phyloP scores from a whole-genome alignment of 306 rosid species.

The Parietaria judaica region DNA sequence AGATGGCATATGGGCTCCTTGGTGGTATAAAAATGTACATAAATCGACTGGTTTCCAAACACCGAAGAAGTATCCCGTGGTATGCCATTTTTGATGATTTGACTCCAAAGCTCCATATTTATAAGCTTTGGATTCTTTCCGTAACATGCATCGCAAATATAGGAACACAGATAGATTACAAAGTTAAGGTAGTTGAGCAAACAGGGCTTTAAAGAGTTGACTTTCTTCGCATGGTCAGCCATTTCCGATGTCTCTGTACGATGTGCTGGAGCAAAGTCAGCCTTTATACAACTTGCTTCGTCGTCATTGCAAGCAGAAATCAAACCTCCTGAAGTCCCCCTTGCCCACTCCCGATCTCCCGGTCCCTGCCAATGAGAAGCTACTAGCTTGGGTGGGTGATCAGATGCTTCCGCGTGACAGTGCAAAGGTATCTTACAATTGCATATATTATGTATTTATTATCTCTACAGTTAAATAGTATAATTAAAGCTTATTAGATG shows the following conservation, averaged over 20 bases:
- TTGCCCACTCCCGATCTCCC: constrained; percentile 72
- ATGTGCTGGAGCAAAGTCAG: constrained; percentile 60
- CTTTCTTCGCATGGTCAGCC: constrained; percentile 35
- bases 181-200: not conserved
- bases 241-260: constrained; percentile 53
- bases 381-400: constrained; percentile 86
- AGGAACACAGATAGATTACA: not conserved
- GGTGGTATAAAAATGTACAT: constrained; percentile 67
- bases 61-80: constrained; percentile 48
- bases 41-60: constrained; percentile 52
- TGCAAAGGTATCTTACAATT: constrained; percentile 52
- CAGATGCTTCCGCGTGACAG: constrained; percentile 66
- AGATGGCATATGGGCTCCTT: constrained; percentile 83
- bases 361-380: constrained; percentile 67
- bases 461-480: too few relatives aligned
- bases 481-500: too few relatives aligned
- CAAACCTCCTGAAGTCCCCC: constrained; percentile 41
- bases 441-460: constrained; percentile 6
- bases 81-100: constrained; percentile 18
- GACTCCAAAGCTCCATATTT: not conserved
- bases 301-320: constrained; percentile 44
- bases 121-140: not conserved
- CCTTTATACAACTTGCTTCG: constrained; percentile 67
- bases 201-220: constrained; percentile 5
- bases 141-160: not conserved